These are phyloP conservation scores for Dacryopinax primogenitus DNA, from an alignment of 768 basidiomycete genomes.

Conservation along the genomic window DNA sequence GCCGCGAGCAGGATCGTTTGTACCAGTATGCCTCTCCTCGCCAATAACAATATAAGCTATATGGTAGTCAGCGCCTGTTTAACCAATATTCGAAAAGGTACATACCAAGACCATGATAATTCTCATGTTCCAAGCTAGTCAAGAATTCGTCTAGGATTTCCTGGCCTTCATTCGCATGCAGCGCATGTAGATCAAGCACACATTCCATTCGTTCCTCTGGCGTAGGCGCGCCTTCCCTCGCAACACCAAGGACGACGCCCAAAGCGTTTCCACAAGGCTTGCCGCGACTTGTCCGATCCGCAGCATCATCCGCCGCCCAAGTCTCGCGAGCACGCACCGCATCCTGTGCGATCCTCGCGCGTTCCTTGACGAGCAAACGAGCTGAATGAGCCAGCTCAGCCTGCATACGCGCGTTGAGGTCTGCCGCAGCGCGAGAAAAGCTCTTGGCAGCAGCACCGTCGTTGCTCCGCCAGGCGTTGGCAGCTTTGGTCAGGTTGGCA, in stretches of 20 bases:
- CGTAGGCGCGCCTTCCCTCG: conserved; percentile 37
- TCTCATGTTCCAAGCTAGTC: conserved; percentile 69
- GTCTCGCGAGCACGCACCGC: conserved; percentile 59
- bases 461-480: conserved; percentile 89
- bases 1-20: conserved; percentile 70
- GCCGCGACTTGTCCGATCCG: conserved; percentile 63
- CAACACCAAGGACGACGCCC: conserved; percentile 81
- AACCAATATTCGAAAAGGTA: conserved; percentile 13
- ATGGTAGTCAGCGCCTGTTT: not conserved
- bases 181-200: conserved; percentile 79
- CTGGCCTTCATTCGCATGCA: conserved; percentile 86
- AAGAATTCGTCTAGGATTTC: conserved; percentile 84
- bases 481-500: conserved; percentile 85
- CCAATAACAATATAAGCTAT: conserved; percentile 82
- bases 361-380: conserved; percentile 67
- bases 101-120: conserved; percentile 73
- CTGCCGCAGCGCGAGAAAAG: conserved; percentile 87
- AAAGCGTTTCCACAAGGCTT: conserved; percentile 65
- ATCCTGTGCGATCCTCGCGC: conserved; percentile 59
- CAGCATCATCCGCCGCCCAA: conserved; percentile 70
- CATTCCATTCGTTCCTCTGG: conserved; percentile 84
- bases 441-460: conserved; percentile 93
- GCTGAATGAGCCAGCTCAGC: conserved; percentile 78
- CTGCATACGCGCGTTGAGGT: conserved; percentile 82
- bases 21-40: conserved; percentile 90